phyloP scores from a whole-genome alignment of 2,329 filamentous ascomycete species.

The Stagonosporopsis tanaceti region DNA sequence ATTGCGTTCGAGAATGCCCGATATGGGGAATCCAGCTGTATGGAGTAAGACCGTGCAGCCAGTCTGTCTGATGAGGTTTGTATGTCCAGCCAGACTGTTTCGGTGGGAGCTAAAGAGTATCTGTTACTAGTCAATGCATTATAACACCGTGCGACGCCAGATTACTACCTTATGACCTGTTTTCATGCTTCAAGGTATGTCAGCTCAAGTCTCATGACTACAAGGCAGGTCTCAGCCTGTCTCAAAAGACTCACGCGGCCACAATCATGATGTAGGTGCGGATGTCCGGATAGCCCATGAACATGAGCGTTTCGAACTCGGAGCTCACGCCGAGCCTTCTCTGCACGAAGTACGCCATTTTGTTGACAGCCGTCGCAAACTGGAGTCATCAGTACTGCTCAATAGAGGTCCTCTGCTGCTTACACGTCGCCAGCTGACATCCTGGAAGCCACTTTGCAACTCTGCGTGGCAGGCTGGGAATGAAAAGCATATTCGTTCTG shows the following conservation, averaged over 20 bases:
- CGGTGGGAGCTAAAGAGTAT: constrained; percentile 38
- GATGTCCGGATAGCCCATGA: constrained; percentile 47
- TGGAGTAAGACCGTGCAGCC: constrained; percentile 39
- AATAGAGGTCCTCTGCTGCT: constrained; percentile 31
- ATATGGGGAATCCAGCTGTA: constrained; percentile 34
- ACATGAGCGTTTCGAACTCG: constrained; percentile 39
- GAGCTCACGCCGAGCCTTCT: constrained; percentile 41
- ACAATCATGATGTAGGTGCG: constrained; percentile 50
- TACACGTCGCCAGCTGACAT: constrained; percentile 43
- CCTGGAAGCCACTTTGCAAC: constrained; percentile 37
- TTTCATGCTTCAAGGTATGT: constrained; percentile 45
- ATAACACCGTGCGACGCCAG: too few relatives aligned
- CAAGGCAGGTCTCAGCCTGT: background rate
- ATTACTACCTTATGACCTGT: constrained; percentile 50
- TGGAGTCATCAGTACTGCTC: constrained; percentile 24
- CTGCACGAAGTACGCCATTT: constrained; percentile 42
- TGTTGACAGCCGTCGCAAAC: constrained; percentile 45
- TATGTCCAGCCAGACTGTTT: constrained; percentile 37
- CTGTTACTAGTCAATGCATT: constrained; percentile 15
- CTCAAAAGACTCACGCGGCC: constrained; percentile 39
- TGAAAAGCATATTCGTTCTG: constrained; percentile 34
- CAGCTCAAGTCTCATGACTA: background rate
- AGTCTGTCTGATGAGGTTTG: constrained; percentile 35
- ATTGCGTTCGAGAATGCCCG: constrained; percentile 33
- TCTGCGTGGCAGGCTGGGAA: constrained; percentile 26